These are phyloP conservation scores for Sporothrix humicola DNA, from an alignment of 2,329 filamentous ascomycete genomes.

Conservation along the genomic window DNA sequence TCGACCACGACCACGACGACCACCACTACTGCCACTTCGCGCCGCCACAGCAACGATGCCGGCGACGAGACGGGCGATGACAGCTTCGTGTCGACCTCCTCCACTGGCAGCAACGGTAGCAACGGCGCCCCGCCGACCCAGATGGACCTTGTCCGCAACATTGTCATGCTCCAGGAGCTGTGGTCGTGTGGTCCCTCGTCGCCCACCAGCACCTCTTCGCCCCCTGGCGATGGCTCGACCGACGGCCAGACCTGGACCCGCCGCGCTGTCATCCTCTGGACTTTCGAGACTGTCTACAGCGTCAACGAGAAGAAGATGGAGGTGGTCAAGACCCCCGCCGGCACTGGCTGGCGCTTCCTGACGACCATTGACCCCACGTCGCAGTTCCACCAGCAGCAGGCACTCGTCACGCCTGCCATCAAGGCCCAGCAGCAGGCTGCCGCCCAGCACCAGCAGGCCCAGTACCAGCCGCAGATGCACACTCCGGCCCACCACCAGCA, in stretches of 20 bases:
- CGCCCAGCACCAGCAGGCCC: constrained; percentile 22
- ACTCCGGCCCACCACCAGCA: constrained; percentile 28
- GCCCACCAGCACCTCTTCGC: constrained; percentile 37
- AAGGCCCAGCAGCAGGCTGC: constrained; percentile 26
- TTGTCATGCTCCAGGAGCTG: constrained; percentile 71
- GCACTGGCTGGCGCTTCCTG: constrained; percentile 67
- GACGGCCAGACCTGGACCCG: constrained; percentile 55
- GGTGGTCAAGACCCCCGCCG: constrained; percentile 56
- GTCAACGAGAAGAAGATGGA: constrained; percentile 51
- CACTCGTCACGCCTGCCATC: constrained; percentile 43
- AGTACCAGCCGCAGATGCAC: constrained; percentile 30
- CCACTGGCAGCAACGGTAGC: constrained; percentile 39
- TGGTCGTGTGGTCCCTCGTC: constrained; percentile 59
- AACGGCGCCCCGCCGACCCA: constrained; percentile 47
- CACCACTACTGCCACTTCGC: constrained; percentile 28
- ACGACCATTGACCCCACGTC: constrained; percentile 65
- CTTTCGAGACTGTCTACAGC: constrained; percentile 60
- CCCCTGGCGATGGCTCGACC: background rate
- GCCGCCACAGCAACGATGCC: constrained; percentile 38
- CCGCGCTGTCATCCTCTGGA: constrained; percentile 68
- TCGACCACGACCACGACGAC: constrained; percentile 33
- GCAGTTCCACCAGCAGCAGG: constrained; percentile 61
- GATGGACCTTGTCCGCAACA: constrained; percentile 63
- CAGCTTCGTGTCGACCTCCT: constrained; percentile 39
- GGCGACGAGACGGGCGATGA: constrained; percentile 41